Percentiles rank a stretch among this genome's conserved stretches.
These are phyloP conservation scores for Yamadazyma songkhlaensis DNA, from an alignment of 1,139 yeast species.

Conservation along the genomic window DNA sequence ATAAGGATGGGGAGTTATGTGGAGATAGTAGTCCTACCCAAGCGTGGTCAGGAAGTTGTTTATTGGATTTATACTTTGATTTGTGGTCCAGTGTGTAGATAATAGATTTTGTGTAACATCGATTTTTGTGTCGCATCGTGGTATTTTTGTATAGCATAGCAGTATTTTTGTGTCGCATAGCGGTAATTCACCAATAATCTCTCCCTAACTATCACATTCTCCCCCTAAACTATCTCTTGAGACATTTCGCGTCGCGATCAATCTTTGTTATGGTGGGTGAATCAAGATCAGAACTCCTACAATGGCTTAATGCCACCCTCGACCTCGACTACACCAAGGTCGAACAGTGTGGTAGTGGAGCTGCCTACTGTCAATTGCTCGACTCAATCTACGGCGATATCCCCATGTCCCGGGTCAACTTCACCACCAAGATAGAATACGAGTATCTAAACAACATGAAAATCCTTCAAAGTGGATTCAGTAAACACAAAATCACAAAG, in stretches of 20 bases:
- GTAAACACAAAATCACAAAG: constrained; percentile 67
- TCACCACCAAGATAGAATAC: constrained; percentile 62
- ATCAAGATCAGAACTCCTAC: constrained; percentile 77
- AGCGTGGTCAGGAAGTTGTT: constrained; percentile 91
- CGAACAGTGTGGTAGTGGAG: constrained; percentile 95
- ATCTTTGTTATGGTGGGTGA: constrained; percentile 55
- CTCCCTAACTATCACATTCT: too few species aligned
- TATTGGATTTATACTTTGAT: constrained; percentile 77
- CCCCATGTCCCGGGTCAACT: constrained; percentile 75
- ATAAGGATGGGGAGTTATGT: constrained; percentile 80
- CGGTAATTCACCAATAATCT: too few species aligned
- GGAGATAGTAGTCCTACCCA: constrained; percentile 91
- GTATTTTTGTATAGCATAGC: too few species aligned
- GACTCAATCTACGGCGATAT: constrained; percentile 82
- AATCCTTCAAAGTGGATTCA: constrained; percentile 74
- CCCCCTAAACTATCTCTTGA: too few species aligned
- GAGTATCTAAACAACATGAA: constrained; percentile 82
- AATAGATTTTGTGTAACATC: too few species aligned
- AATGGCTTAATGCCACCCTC: constrained; percentile 78
- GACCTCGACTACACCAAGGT: constrained; percentile 68
- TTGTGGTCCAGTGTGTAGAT: too few species aligned
- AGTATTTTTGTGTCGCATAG: too few species aligned
- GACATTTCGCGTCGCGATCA: too few species aligned
- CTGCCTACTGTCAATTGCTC: constrained; percentile 88
- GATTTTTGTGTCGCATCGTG: too few species aligned